Evolutionary conservation across 495 filamentous ascomycete genomes (phyloP).

Genomic region (Lasiosphaeriaceae sp.): DNA sequence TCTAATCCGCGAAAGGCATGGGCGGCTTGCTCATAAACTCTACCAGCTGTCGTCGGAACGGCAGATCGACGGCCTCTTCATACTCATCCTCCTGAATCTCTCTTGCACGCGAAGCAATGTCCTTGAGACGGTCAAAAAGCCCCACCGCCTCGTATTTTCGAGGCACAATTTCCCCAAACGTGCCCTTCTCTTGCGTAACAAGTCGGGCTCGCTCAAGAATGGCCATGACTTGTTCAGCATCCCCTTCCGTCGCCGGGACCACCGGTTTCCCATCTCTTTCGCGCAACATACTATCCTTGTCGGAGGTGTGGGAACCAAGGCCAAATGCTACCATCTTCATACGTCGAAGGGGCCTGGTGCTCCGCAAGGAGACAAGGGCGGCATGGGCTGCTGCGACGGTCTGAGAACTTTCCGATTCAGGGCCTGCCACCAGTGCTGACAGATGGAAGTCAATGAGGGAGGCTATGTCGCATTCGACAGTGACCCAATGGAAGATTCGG

Average conservation of each 20-base stretch:
- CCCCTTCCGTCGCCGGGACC: background rate
- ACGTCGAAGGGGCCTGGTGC: background rate
- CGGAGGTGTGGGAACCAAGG: background rate
- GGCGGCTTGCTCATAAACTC: constrained; percentile 5
- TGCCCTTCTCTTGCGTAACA: background rate
- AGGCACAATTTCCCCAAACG: background rate
- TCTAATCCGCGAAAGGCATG: background rate
- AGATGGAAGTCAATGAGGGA: background rate
- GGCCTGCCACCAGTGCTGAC: background rate
- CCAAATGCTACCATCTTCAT: background rate
- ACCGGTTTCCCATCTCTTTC: background rate
- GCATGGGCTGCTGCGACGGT: background rate
- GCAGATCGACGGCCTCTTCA: constrained; percentile 1
- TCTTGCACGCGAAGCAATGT: background rate
- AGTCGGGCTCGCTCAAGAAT: background rate
- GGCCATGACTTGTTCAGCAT: background rate
- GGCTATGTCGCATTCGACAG: too few relatives aligned
- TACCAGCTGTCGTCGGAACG: background rate
- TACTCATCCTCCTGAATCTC: background rate
- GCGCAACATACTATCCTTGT: background rate
- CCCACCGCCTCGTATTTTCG: background rate
- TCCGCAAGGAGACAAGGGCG: background rate
- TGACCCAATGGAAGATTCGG: too few relatives aligned
- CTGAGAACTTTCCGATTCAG: background rate
- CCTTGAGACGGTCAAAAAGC: background rate